Percentiles rank a stretch among this genome's conserved stretches.
phyloP scores from a whole-genome alignment of 2,329 filamentous ascomycete species.

The Fusarium aywerte region DNA sequence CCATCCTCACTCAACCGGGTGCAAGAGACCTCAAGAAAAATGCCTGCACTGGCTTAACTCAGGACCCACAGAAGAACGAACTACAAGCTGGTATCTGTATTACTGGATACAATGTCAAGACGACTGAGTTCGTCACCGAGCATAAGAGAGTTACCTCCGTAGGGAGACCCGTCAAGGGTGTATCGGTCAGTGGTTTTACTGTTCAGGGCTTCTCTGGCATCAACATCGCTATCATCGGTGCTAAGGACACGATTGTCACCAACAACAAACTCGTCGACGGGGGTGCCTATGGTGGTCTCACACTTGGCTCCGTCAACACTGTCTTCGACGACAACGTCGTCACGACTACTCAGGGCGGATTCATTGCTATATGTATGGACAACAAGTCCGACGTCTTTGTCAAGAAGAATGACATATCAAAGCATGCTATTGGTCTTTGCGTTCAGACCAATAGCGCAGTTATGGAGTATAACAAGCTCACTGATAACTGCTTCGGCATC shows the following conservation, averaged over 20 bases:
- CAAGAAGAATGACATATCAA: conserved; percentile 47
- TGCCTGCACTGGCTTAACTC: conserved; percentile 47
- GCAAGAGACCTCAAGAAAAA: conserved; percentile 41
- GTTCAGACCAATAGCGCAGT: conserved; percentile 50
- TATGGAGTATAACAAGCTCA: conserved; percentile 50
- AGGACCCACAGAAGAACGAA: conserved; percentile 25
- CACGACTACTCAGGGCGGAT: conserved; percentile 23
- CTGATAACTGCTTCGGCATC: conserved; percentile 47
- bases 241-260: conserved; percentile 37
- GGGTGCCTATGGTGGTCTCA: conserved; percentile 50
- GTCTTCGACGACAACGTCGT: conserved; percentile 46
- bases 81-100: conserved; percentile 51
- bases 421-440: conserved; percentile 49
- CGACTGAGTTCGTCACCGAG: conserved; percentile 44
- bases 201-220: conserved; percentile 49
- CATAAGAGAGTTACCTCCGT: conserved; percentile 48
- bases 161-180: conserved; percentile 43
- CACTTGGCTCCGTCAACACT: conserved; percentile 50
- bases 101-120: conserved; percentile 44
- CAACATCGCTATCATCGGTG: conserved; percentile 52
- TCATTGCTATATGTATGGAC: conserved; percentile 53
- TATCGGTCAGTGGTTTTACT: conserved; percentile 49
- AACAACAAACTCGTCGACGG: conserved; percentile 37
- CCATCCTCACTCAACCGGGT: conserved; percentile 38
- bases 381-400: conserved; percentile 47